Base-by-base conservation (phyloP, 257 asterid species). In the Jaltomata sinuosa region DNA sequence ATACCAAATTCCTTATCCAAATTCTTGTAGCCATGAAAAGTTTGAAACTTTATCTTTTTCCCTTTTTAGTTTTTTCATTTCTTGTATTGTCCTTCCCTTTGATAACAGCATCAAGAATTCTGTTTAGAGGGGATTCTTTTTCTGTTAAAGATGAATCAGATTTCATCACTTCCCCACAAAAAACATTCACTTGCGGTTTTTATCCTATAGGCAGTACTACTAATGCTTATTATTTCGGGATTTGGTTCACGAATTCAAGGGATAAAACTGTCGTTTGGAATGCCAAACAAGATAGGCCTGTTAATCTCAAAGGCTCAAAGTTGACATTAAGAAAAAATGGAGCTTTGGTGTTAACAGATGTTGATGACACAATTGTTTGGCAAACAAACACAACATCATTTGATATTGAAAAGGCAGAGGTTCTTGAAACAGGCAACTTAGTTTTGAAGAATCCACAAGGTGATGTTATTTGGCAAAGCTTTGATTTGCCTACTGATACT, bases 171-270 rank as follows among this genome's bases (percentile, higher is more conserved):
- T 93, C 96, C 9, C 90, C 88, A 1, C 92, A 92, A 50, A 79
- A 71, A 14, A 55, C 95, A 36, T 94, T 94, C 88, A 92, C 92
- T 8, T 90, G 91, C 29, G 98, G 98, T 3, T 94, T 94, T 87
- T 79, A 88, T 5, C 38, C 85, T 38, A 57, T 86, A 3, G 96
- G 91, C 5, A 83, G 84, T 74, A 74, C 15, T 71, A 94, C 16
- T 71, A 94, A 94, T 85, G 98, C 96, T 67, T 88, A 86, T 82
- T 92, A 90, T 91, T 83, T 94, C 54, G 96, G 91, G 0, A 89
- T 93, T 45, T 94, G 98, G 98, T 93, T 82, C 93, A 89, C 95
- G 6, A 88, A 91, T 69, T 91, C 98, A 65, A 64, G 52, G 50
- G 89, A 92, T 62, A 91, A 84, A 87, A 94, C 94, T 38, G 91